Evolutionary conservation across 1,284 basidiomycete species (phyloP).

Genomic region (Cutaneotrichosporon sp.): DNA sequence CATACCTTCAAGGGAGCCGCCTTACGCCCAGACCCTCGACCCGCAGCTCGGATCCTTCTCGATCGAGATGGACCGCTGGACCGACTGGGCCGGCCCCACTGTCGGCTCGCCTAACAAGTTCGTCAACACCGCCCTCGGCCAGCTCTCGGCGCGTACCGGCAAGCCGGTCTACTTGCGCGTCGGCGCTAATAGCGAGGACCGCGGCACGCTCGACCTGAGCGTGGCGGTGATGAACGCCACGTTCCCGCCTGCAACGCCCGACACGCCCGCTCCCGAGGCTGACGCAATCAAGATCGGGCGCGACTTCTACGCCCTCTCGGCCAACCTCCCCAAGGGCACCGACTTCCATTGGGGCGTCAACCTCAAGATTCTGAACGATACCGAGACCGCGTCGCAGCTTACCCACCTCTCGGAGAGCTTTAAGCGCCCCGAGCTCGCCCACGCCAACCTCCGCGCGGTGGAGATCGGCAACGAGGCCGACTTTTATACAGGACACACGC

Average conservation of each 20-base stretch:
- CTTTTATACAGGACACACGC: slow-evolving; percentile 11
- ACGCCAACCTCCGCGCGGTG: slow-evolving; percentile 60
- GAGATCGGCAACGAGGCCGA: slow-evolving; percentile 58
- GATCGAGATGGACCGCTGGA: slow-evolving; percentile 34
- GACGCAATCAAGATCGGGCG: slow-evolving; percentile 60
- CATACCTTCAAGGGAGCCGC: slow-evolving; percentile 18
- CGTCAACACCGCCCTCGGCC: slow-evolving; percentile 25
- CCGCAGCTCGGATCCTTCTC: slow-evolving; percentile 27
- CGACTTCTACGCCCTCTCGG: slow-evolving; percentile 61
- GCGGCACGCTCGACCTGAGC: slow-evolving; percentile 20
- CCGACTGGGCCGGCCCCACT: slow-evolving; percentile 28
- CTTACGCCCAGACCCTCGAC: slow-evolving; percentile 23
- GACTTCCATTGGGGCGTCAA: slow-evolving; percentile 70
- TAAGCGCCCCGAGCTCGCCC: neutral
- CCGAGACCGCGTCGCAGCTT: slow-evolving; percentile 62
- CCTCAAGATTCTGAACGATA: slow-evolving; percentile 59
- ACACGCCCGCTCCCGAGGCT: slow-evolving; percentile 66
- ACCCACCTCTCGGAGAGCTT: slow-evolving; percentile 54
- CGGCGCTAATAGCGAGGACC: slow-evolving; percentile 28
- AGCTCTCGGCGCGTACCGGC: slow-evolving; percentile 27
- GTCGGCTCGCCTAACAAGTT: slow-evolving; percentile 29
- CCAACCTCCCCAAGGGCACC: slow-evolving; percentile 57
- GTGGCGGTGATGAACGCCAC: slow-evolving; percentile 30
- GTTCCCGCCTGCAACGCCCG: slow-evolving; percentile 54
- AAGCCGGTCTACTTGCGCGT: slow-evolving; percentile 23